Evolutionary conservation across 768 basidiomycete species (phyloP).

Genomic region (Favolaschia claudopus): DNA sequence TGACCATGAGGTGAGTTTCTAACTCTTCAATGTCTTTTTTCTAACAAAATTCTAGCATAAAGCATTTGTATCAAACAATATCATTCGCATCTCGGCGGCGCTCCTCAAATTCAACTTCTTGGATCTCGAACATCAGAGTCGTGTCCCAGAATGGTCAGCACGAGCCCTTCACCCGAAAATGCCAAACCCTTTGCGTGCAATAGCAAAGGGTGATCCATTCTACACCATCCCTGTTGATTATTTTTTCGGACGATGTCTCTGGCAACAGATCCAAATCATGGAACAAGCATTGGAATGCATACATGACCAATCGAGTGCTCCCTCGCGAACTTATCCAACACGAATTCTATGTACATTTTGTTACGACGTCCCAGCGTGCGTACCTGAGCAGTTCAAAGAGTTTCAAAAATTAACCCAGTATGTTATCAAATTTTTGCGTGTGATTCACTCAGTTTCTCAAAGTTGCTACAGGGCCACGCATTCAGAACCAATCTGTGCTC

Average conservation of each 20-base stretch:
- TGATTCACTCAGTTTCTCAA: not conserved
- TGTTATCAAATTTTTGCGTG: not conserved
- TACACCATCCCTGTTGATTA: constrained; percentile 10
- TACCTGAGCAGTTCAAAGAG: constrained; percentile 32
- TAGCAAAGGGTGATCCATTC: constrained; percentile 1
- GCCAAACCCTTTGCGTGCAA: constrained; percentile 16
- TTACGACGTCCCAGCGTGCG: constrained; percentile 36
- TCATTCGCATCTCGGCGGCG: constrained; percentile 1
- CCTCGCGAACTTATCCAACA: constrained; percentile 32
- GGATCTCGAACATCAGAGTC: not conserved
- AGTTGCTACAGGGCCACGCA: constrained; percentile 8
- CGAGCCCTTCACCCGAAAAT: not conserved
- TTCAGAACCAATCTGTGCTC: constrained; percentile 6
- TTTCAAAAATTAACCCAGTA: constrained; percentile 24
- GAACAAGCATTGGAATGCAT: constrained; percentile 38
- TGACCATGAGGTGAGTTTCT: not conserved
- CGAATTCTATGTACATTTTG: constrained; percentile 34
- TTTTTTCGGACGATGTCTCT: constrained; percentile 37
- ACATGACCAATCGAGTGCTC: constrained; percentile 30
- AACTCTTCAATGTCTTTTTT: not conserved
- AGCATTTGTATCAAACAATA: not conserved
- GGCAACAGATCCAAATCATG: constrained; percentile 38
- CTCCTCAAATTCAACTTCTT: constrained; percentile 6
- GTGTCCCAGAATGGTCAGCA: constrained; percentile 1
- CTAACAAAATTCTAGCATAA: not conserved